A percentile compares a stretch with the other conserved stretches of the same genome.
Conservation (phyloP, 768 basidiomycete genomes). For the Phlegmacium glaucopus region DNA sequence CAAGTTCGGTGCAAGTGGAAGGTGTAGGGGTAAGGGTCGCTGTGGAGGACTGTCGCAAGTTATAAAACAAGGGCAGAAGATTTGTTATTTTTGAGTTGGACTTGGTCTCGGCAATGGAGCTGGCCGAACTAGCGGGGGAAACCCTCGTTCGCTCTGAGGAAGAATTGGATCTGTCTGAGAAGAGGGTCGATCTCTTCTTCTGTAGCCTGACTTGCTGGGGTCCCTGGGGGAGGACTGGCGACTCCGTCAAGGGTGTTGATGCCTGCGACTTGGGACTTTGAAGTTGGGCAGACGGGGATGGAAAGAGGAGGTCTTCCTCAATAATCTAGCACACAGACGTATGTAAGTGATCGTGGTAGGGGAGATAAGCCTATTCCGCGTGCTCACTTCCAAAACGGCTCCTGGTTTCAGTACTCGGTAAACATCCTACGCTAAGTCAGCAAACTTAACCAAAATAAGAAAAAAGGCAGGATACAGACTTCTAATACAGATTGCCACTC, state of each 20-base stretch:
- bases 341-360: constrained; percentile 3
- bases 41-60: constrained; percentile 2
- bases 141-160: background rate
- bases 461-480: constrained; percentile 33
- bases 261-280: constrained; percentile 16
- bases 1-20: constrained; percentile 4
- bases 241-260: constrained; percentile 11
- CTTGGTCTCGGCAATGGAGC: background rate
- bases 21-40: constrained; percentile 1
- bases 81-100: background rate
- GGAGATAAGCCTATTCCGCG: background rate
- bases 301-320: constrained; percentile 74
- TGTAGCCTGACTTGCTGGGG: background rate
- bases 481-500: constrained; percentile 70
- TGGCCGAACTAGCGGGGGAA: background rate
- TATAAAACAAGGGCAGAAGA: background rate
- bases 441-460: constrained; percentile 2
- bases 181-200: constrained; percentile 2
- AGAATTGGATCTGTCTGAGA: constrained; percentile 1
- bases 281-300: constrained; percentile 34
- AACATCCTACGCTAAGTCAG: constrained; percentile 46
- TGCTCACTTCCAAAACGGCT: constrained; percentile 59
- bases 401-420: constrained; percentile 61
- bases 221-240: too few relatives aligned
- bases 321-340: constrained; percentile 45